Evolutionary conservation across 1,139 yeast genomes (phyloP), one percentile per base, ranked within the genome.

Genomic region (Yamadazyma trypodendri): DNA sequence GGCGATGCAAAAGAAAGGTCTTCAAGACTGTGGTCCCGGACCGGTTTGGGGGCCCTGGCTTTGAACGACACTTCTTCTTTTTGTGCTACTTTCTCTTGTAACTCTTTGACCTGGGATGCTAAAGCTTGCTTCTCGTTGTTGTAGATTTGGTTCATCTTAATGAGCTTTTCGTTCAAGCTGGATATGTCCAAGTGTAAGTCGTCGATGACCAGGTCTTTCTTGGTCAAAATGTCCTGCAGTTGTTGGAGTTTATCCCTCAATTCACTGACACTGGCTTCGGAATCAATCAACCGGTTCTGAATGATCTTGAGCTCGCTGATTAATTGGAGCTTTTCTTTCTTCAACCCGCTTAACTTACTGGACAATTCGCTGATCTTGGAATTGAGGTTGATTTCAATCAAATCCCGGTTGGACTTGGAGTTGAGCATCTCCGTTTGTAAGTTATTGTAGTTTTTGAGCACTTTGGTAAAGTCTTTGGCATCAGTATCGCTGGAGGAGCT

Each of bases 371-470:
- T 67, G 7, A 80, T 63, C 40, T 77, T 75, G 12, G 59, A 52
- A 34, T 72, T 63, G 38, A 83, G 58, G 24, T 72, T 68, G 21
- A 76, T 61, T 51, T 84, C 90, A 27, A 81, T 73, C 11, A 72
- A 64, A 36, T 77, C 73, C 88, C 89, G 84, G 51, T 77, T 80
- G 39, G 77, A 81, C 37, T 77, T 77, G 0, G 89, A 84, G 16
- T 79, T 72, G 6, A 81, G 66, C 52, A 81, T 83, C 50, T 83
- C 89, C 9, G 76, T 68, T 50, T 84, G 90, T 18, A 85, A 55
- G 12, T 72, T 66, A 38, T 79, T 84, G 43, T 68, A 73, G 42
- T 61, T 53, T 15, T 58, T 60, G 4, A 64, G 59, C 61, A 41
- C 51, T 46, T 43, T 42, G 53, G 34, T 38, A 18, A 40, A 38